Base-by-base conservation (phyloP, 257 asterid genomes). In the Cruciata laevipes region DNA sequence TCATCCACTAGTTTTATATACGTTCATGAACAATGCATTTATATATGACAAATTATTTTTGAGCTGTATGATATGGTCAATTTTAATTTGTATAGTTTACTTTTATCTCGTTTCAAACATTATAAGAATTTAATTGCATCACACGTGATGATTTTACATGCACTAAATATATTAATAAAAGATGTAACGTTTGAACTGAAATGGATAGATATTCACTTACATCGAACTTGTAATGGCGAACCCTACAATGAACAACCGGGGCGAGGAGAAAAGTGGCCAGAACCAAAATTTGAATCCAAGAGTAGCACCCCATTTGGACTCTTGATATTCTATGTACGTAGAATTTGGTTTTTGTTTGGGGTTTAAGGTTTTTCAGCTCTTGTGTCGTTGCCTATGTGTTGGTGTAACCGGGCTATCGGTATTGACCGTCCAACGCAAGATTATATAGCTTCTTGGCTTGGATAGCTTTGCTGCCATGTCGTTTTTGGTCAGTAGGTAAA, bases 201-300 rank as follows among this genome's bases (percentile, higher is more conserved):
- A 37, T 11, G 3, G 42, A 42, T 5, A 13, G 11, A 12, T 42
- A 42, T 47, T 1, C 52, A 77, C 98, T 89, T 78, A 89, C 98
- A 55, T 91, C 86, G 73, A 91, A 89, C 73, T 83, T 90, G 83
- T 89, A 91, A 62, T 75, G 87, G 16, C 98, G 96, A 79, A 89
- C 87, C 32, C 75, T 73, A 68, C 81, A 78, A 44, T 89, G 81
- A 23, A 82, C 88, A 6, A 80, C 5, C 30, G 74, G 69, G 0
- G 89, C 90, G 61, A 68, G 21, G 6, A 83, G 69, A 52, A 73
- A 75, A 55, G 85, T 67, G 30, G 83, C 76, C 69, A 91, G 63
- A 73, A 87, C 60, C 62, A 85, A 66, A 20, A 67, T 8, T 0
- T 53, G 71, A 55, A 67, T 5, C 63, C 64, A 67, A 20, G 71